Base-by-base conservation (phyloP, 2,329 filamentous ascomycete genomes). In the Cytospora schulzeri region DNA sequence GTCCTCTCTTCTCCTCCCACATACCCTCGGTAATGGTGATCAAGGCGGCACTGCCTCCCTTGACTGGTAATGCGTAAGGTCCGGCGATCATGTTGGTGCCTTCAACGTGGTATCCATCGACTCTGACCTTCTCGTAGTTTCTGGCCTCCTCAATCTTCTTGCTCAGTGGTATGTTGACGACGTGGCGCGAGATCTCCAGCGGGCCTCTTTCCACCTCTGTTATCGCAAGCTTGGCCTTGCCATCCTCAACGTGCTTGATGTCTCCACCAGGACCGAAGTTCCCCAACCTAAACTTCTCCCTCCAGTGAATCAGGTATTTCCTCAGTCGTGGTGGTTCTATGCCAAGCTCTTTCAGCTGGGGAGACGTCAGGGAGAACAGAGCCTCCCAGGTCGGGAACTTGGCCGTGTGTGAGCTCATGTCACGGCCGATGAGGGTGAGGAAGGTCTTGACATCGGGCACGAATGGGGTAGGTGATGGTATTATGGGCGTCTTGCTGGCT, bases 331-430 rank as follows among this genome's bases (percentile, higher is more conserved):
- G 85, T 17, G 93, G 92, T 75, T 98, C 94, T 68, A 98, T 84
- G 63, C 95, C 94, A 22, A 95, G 83, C 71, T 94, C 89, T 69
- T 88, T 88, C 69, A 99, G 83, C 77, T 98, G 88, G 53, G 83
- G 76, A 22, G 91, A 92, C 26, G 87, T 88, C 68, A 95, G 83
- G 54, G 88, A 88, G 83, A 98, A 98, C 54, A 99, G 87, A 7
- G 91, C 86, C 60, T 95, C 90, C 95, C 95, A 98, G 14, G 90
- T 89, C 2, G 91, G 88, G 71, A 99, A 92, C 77, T 98, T 98
- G 77, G 86, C 83, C 57, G 90, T 86, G 80, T 97, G 92, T 73
- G 90, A 87, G 73, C 85, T 88, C 71, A 97, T 87, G 71, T 89
- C 89, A 68, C 95, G 93, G 71, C 95, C 95, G 77, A 98, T 97